Evolutionary conservation across 2,329 filamentous ascomycete genomes (phyloP).

Genomic region (Pseudogymnoascus sp.): DNA sequence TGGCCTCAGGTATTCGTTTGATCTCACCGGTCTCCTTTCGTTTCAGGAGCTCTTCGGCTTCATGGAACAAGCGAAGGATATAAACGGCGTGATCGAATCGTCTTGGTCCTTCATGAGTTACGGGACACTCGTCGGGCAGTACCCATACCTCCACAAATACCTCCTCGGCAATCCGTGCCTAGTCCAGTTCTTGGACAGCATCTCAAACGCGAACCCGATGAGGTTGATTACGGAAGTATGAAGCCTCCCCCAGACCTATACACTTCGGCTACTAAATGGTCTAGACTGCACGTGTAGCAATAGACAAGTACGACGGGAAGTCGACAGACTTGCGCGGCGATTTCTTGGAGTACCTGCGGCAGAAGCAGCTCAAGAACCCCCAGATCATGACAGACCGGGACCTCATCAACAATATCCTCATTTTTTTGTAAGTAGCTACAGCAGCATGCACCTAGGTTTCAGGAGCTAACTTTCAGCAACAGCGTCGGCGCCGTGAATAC

Average conservation of each 20-base stretch:
- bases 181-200: neutral
- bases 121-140: conserved; percentile 2
- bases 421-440: neutral
- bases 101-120: conserved; percentile 7
- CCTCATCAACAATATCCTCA: conserved; percentile 19
- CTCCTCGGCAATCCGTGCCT: conserved; percentile 1
- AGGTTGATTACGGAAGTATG: neutral
- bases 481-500: conserved; percentile 21
- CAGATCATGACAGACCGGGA: conserved; percentile 23
- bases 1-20: conserved; percentile 11
- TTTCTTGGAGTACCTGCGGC: neutral
- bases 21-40: conserved; percentile 13
- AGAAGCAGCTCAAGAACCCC: conserved; percentile 12
- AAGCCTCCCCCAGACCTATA: neutral
- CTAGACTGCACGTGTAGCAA: neutral
- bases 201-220: neutral
- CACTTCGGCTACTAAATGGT: neutral
- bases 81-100: conserved; percentile 12
- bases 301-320: neutral
- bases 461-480: neutral
- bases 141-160: conserved; percentile 9
- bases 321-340: neutral
- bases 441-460: neutral
- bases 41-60: conserved; percentile 12
- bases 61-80: conserved; percentile 12